Evolutionary conservation across 169 alveolate species (phyloP).

Genomic region (Perkinsus olseni): DNA sequence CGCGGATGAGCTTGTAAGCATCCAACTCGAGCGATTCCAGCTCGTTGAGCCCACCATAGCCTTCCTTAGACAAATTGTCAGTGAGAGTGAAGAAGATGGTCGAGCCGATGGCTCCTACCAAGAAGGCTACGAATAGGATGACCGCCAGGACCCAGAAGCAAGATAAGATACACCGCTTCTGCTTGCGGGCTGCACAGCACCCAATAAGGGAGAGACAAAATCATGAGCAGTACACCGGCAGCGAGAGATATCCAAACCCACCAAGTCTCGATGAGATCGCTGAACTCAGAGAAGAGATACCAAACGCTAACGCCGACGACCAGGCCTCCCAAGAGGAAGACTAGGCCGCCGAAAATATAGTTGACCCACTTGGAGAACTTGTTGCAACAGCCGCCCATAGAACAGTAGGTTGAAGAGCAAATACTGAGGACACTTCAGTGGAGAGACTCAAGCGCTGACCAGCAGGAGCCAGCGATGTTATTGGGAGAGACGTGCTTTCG

Average conservation of each 20-base stretch:
- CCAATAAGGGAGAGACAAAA: background rate
- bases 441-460: too few relatives aligned
- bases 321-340: background rate
- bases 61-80: background rate
- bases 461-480: too few relatives aligned
- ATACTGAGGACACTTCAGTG: too few relatives aligned
- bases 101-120: background rate
- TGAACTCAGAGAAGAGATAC: background rate
- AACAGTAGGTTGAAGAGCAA: background rate
- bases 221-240: background rate
- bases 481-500: too few relatives aligned
- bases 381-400: background rate
- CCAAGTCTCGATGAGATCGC: background rate
- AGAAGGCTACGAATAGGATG: background rate
- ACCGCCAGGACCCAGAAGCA: background rate
- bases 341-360: background rate
- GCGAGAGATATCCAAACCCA: background rate
- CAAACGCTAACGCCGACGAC: background rate
- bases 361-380: background rate
- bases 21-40: background rate
- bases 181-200: background rate
- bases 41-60: background rate
- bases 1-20: background rate
- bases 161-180: background rate
- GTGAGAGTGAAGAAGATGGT: background rate